Evolutionary conservation across 1,284 basidiomycete species (phyloP).

Genomic region (Ceratobasidium sp.): DNA sequence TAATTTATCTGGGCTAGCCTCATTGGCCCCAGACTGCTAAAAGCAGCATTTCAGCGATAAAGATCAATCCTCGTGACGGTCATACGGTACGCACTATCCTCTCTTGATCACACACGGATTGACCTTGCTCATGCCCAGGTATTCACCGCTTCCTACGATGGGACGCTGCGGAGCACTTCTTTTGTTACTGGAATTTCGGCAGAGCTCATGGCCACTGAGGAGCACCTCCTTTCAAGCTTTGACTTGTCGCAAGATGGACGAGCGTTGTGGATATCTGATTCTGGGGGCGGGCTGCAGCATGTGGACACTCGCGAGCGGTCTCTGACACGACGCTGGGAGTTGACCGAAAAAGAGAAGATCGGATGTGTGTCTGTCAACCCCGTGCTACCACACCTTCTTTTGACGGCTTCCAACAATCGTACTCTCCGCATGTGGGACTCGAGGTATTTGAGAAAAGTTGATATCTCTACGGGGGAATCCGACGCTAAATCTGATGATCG

Average conservation of each 20-base stretch:
- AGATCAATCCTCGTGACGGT: constrained; percentile 74
- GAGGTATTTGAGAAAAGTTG: constrained; percentile 62
- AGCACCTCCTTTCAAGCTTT: constrained; percentile 69
- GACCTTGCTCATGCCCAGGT: constrained; percentile 59
- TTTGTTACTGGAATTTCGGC: constrained; percentile 69
- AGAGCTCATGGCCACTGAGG: constrained; percentile 71
- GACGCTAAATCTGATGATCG: constrained; percentile 59
- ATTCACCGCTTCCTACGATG: constrained; percentile 81
- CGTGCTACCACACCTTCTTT: constrained; percentile 67
- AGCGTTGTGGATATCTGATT: constrained; percentile 84
- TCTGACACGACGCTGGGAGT: constrained; percentile 67
- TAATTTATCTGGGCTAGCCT: constrained; percentile 65
- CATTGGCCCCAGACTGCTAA: constrained; percentile 83
- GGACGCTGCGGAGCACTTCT: constrained; percentile 74
- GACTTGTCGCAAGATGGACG: constrained; percentile 72
- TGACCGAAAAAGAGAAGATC: constrained; percentile 73
- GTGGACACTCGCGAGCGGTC: constrained; percentile 71
- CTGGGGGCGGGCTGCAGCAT: constrained; percentile 72
- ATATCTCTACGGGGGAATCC: constrained; percentile 48
- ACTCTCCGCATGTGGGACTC: constrained; percentile 80
- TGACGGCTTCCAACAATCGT: constrained; percentile 78
- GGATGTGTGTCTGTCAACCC: constrained; percentile 81
- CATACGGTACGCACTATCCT: constrained; percentile 65
- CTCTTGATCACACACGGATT: constrained; percentile 5
- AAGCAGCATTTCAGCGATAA: constrained; percentile 79